Base-by-base conservation (phyloP, 257 asterid genomes). In the Salvia splendens region DNA sequence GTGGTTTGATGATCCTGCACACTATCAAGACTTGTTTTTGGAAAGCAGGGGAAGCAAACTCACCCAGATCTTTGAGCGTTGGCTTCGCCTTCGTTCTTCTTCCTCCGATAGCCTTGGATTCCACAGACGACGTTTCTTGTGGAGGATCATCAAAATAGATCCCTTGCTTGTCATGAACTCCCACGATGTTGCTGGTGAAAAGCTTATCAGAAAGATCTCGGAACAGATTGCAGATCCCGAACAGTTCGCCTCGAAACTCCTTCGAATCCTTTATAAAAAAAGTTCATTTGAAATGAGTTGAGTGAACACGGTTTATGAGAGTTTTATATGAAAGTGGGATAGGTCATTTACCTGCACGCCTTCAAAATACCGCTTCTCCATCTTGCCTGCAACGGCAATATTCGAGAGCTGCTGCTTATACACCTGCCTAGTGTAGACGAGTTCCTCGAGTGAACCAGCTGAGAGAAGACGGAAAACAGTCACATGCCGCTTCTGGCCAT, bases 371-470 rank as follows among this genome's bases (percentile, higher is more conserved):
- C 98, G 89, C 50, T 82, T 86, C 52, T 93, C 98, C 86, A 86
- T 84, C 70, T 86, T 88, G 63, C 99, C 99, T 35, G 97, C 79
- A 64, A 90, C 88, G 38, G 99, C 99, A 63, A 90, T 85, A 77
- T 90, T 93, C 28, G 99, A 86, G 28, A 93, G 70, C 82, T 90
- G 97, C 78, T 93, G 99, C 84, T 93, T 93, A 42, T 93, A 90
- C 35, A 93, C 88, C 87, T 93, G 97, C 77, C 99, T 80, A 10
- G 86, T 66, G 77, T 93, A 93, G 53, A 93, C 84, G 55, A 93
- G 97, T 79, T 93, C 99, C 83, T 93, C 99, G 2, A 93, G 89
- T 61, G 99, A 86, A 70, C 99, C 96, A 10, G 97, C 99, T 36
- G 95, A 95, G 67, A 93, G 97, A 64, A 93, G 84, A 67, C 99